Percentiles rank a stretch among this genome's conserved stretches.
Evolutionary conservation across 768 basidiomycete species (phyloP).

Genomic region (Leccinum subgranulosum): DNA sequence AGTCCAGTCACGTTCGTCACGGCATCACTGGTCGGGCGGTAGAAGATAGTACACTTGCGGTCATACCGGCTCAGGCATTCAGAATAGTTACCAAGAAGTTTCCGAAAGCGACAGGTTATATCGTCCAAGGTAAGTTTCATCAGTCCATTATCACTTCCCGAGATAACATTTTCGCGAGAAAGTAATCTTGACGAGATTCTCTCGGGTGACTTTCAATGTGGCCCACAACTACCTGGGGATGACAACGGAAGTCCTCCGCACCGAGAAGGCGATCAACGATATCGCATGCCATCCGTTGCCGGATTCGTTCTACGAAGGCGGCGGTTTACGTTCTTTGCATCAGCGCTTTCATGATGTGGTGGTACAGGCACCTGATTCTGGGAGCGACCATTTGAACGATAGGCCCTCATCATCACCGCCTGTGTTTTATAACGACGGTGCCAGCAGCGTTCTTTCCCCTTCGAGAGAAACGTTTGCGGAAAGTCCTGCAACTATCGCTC

Average conservation of each 20-base stretch:
- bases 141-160: conserved; percentile 3
- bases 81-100: conserved; percentile 90
- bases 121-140: conserved; percentile 72
- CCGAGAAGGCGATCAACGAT: conserved; percentile 96
- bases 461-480: conserved; percentile 27
- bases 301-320: conserved; percentile 84
- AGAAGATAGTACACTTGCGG: conserved; percentile 94
- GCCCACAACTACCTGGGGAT: conserved; percentile 95
- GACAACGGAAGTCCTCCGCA: conserved; percentile 91
- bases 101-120: conserved; percentile 95
- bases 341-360: conserved; percentile 78
- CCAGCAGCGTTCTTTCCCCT: conserved; percentile 2
- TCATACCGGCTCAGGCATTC: conserved; percentile 98
- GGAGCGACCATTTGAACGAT: conserved; percentile 55
- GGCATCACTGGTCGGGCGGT: conserved; percentile 90
- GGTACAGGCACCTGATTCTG: conserved; percentile 43
- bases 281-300: conserved; percentile 96
- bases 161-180: conserved; percentile 7
- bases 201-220: conserved; percentile 95
- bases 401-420: conserved; percentile 11
- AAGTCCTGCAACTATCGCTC: conserved; percentile 10
- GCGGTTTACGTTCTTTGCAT: conserved; percentile 84
- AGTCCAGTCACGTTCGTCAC: conserved; percentile 44
- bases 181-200: conserved; percentile 95
- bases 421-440: conserved; percentile 12